Conservation (phyloP, 2,329 filamentous ascomycete genomes). For the Penicillium polonicum region DNA sequence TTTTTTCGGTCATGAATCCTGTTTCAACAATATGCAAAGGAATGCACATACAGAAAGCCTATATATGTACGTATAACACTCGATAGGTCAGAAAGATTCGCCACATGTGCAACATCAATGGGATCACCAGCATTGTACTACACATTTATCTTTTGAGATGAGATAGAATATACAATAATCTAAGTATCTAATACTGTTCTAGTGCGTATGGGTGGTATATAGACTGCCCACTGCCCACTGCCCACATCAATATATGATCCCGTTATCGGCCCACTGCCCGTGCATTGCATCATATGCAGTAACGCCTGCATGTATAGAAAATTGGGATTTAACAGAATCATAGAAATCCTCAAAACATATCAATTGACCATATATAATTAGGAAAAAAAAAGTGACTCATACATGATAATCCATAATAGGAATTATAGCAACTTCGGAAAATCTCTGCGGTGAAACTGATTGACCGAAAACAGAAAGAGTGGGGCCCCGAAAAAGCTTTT, state of each 20-base stretch:
- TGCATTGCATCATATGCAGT: conserved; percentile 2
- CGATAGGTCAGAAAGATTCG: neutral
- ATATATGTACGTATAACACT: neutral
- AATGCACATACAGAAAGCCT: neutral
- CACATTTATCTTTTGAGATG: neutral
- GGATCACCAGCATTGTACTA: neutral
- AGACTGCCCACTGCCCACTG: neutral
- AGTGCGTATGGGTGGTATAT: neutral
- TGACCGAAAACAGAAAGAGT: conserved; percentile 7
- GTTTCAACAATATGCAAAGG: neutral
- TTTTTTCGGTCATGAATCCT: neutral
- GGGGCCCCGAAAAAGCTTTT: conserved; percentile 4
- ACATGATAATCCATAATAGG: neutral
- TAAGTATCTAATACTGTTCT: neutral
- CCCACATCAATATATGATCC: neutral
- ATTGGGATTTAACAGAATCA: too few relatives aligned
- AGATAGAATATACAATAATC: neutral
- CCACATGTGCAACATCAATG: neutral
- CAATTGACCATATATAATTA: neutral
- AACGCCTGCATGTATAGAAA: neutral
- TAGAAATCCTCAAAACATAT: neutral
- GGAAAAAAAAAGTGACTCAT: too few relatives aligned
- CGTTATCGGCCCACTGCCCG: conserved; percentile 5
- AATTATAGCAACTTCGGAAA: neutral
- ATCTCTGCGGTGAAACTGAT: conserved; percentile 1